Conservation (phyloP, 768 basidiomycete genomes). For the Phlebiopsis gigantea region DNA sequence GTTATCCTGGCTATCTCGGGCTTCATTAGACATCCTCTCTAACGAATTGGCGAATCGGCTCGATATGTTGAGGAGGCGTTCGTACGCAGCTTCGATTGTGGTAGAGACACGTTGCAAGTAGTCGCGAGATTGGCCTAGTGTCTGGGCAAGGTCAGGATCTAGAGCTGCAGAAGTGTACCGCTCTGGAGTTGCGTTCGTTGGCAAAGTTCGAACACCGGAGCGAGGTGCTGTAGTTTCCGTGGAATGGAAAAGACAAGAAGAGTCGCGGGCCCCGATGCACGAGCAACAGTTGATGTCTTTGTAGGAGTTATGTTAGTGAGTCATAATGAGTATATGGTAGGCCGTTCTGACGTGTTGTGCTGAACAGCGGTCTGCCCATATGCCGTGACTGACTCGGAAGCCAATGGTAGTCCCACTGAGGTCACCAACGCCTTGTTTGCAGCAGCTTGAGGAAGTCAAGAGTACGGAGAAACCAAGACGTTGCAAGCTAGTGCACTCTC, state of each 20-base stretch:
- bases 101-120: conserved; percentile 11
- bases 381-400: neutral
- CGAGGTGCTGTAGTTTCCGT: neutral
- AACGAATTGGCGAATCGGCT: neutral
- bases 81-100: conserved; percentile 15
- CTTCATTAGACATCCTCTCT: conserved; percentile 6
- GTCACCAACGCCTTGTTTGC: too few relatives aligned
- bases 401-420: conserved; percentile 8
- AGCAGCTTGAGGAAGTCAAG: neutral
- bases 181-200: neutral
- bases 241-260: neutral
- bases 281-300: conserved; percentile 6
- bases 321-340: neutral
- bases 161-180: neutral
- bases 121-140: conserved; percentile 10
- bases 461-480: neutral
- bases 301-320: neutral
- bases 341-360: conserved; percentile 12
- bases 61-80: conserved; percentile 9
- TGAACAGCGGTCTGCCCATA: conserved; percentile 18
- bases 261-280: neutral
- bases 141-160: conserved; percentile 1
- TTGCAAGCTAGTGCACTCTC: too few relatives aligned
- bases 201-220: neutral
- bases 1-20: neutral